Evolutionary conservation across 352 stramenopile genomes (phyloP).

Genomic region (Globisporangium polare): DNA sequence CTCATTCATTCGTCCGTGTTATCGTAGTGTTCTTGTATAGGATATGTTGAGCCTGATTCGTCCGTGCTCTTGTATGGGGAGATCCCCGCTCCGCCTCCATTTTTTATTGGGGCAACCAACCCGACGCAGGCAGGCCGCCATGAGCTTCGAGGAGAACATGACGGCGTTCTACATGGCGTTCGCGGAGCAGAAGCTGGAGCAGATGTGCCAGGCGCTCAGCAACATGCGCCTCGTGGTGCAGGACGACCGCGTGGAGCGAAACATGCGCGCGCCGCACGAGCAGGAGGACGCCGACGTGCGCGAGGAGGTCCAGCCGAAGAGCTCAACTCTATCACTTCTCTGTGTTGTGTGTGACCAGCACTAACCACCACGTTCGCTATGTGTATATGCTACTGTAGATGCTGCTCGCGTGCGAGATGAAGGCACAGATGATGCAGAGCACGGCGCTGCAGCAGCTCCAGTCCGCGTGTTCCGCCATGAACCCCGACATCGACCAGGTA

Average conservation of each 20-base stretch:
- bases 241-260: constrained; percentile 18
- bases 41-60: background rate
- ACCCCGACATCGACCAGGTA: constrained; percentile 42
- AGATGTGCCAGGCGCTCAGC: constrained; percentile 51
- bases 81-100: too few species aligned
- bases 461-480: constrained; percentile 28
- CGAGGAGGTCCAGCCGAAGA: constrained; percentile 38
- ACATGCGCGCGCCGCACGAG: constrained; percentile 12
- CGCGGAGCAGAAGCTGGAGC: constrained; percentile 67
- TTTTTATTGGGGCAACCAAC: too few species aligned
- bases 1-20: background rate
- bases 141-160: constrained; percentile 80
- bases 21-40: background rate
- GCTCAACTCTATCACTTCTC: background rate
- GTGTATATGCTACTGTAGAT: constrained; percentile 30
- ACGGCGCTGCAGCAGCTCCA: constrained; percentile 41
- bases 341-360: background rate
- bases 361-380: background rate
- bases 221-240: constrained; percentile 51
- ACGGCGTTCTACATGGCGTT: constrained; percentile 80
- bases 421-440: constrained; percentile 41
- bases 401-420: constrained; percentile 68
- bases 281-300: constrained; percentile 35
- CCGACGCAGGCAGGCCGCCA: constrained; percentile 9
- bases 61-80: too few species aligned